phyloP scores from a whole-genome alignment of 306 rosid species.

The Betula pendula region DNA sequence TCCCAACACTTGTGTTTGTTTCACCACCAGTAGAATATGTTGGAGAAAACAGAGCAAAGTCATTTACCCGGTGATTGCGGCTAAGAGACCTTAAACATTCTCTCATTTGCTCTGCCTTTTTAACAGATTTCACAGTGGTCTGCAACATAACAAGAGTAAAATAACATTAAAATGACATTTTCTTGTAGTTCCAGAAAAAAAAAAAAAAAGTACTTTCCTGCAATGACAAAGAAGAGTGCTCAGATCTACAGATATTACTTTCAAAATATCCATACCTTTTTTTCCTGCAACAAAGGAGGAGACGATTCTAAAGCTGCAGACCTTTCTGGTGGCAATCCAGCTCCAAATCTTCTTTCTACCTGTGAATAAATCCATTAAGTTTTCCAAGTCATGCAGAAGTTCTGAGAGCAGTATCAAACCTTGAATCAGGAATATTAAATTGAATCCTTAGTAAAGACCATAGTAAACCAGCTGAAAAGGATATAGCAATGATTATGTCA shows the following conservation, averaged over 20 bases:
- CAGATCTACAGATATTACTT: background rate
- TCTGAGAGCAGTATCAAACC: background rate
- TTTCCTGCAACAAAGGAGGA: conserved; percentile 15
- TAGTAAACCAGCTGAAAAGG: conserved; percentile 6
- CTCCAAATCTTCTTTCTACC: conserved; percentile 54
- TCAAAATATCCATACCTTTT: conserved; percentile 38
- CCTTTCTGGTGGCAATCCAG: conserved; percentile 45
- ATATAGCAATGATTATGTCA: background rate
- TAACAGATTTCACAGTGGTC: conserved; percentile 33
- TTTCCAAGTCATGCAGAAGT: conserved; percentile 1
- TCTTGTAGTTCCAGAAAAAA: background rate
- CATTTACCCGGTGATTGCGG: conserved; percentile 52
- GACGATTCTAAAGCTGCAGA: conserved; percentile 26
- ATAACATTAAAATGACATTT: background rate
- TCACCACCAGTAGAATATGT: background rate
- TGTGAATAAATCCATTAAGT: conserved; percentile 29
- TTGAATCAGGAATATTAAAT: background rate
- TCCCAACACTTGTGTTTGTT: background rate
- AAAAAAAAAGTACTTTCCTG: background rate
- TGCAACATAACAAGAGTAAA: conserved; percentile 35
- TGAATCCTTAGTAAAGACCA: background rate
- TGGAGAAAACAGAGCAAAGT: background rate
- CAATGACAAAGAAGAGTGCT: background rate
- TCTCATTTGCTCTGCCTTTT: conserved; percentile 47
- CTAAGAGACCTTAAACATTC: conserved; percentile 68